Evolutionary conservation across 768 basidiomycete species (phyloP).

Genomic region (Tulasnella sp.): DNA sequence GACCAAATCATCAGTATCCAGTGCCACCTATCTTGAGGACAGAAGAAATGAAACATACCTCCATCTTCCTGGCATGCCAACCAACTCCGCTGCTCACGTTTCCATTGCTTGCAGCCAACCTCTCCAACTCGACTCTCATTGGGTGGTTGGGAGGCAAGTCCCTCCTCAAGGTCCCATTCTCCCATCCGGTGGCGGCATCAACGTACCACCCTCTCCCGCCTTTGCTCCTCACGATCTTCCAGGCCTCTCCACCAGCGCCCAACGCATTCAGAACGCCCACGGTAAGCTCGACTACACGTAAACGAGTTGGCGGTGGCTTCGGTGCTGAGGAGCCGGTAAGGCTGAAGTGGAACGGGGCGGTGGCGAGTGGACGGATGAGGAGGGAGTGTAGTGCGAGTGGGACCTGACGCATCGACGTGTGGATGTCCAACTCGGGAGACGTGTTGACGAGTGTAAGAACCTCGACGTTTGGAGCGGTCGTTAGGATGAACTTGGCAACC

Average conservation of each 20-base stretch:
- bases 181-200: constrained; percentile 82
- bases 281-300: constrained; percentile 85
- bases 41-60: constrained; percentile 55
- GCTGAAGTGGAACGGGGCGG: constrained; percentile 69
- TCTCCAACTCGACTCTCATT: constrained; percentile 64
- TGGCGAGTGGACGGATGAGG: constrained; percentile 75
- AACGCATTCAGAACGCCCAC: constrained; percentile 64
- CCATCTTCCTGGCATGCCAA: constrained; percentile 97
- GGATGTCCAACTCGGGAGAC: constrained; percentile 58
- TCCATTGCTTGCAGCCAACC: constrained; percentile 73
- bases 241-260: constrained; percentile 74
- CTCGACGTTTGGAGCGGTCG: constrained; percentile 73
- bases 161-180: constrained; percentile 53
- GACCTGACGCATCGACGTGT: constrained; percentile 56
- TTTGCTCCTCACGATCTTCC: constrained; percentile 88
- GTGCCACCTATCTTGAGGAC: neutral
- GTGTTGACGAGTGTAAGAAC: constrained; percentile 76
- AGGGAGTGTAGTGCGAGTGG: constrained; percentile 71
- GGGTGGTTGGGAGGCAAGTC: constrained; percentile 60
- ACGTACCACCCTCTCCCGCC: constrained; percentile 95
- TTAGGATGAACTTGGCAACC: constrained; percentile 63
- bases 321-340: constrained; percentile 39
- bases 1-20: constrained; percentile 6
- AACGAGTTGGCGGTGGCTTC: constrained; percentile 53
- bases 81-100: constrained; percentile 89